Percentiles rank a stretch among this genome's conserved stretches.
These are phyloP conservation scores for Amauroascus niger DNA, from an alignment of 2,329 filamentous ascomycete genomes.

Conservation along the genomic window DNA sequence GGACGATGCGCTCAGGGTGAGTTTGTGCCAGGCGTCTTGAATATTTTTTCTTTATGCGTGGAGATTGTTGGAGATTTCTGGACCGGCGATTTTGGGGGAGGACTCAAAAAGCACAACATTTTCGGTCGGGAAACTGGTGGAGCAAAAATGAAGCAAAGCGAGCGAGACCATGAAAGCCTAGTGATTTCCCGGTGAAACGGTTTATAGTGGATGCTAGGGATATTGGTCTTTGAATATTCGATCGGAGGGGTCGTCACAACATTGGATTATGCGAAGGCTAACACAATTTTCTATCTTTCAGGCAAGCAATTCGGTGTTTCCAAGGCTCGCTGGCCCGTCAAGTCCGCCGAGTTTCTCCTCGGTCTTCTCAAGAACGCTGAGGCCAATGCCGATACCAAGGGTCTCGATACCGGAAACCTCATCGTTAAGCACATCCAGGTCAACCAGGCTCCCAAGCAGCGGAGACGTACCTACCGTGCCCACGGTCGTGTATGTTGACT, in stretches of 20 bases:
- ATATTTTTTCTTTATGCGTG: neutral
- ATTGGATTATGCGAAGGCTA: neutral
- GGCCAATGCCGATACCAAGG: conserved; percentile 94
- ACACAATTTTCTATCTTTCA: conserved; percentile 31
- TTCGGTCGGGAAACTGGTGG: neutral
- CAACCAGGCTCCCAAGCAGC: conserved; percentile 99
- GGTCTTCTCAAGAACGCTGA: conserved; percentile 95
- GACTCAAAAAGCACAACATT: neutral
- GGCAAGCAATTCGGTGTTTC: conserved; percentile 98
- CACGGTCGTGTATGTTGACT: conserved; percentile 94
- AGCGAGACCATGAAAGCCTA: neutral
- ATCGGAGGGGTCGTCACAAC: neutral
- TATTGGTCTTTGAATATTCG: neutral
- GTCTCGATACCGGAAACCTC: conserved; percentile 92
- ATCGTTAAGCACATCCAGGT: conserved; percentile 99
- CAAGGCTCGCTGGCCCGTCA: conserved; percentile 97
- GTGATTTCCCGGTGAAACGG: neutral
- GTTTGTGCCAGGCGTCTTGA: conserved; percentile 26
- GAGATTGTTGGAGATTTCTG: conserved; percentile 3
- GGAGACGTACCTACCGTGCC: conserved; percentile 97
- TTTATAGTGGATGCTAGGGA: neutral
- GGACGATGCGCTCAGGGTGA: conserved; percentile 96
- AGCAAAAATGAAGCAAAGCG: neutral
- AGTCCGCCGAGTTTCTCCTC: conserved; percentile 97
- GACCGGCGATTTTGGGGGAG: too few relatives aligned